Base-by-base conservation (phyloP, 1,139 yeast genomes). In the Nakaseomyces sp. region DNA sequence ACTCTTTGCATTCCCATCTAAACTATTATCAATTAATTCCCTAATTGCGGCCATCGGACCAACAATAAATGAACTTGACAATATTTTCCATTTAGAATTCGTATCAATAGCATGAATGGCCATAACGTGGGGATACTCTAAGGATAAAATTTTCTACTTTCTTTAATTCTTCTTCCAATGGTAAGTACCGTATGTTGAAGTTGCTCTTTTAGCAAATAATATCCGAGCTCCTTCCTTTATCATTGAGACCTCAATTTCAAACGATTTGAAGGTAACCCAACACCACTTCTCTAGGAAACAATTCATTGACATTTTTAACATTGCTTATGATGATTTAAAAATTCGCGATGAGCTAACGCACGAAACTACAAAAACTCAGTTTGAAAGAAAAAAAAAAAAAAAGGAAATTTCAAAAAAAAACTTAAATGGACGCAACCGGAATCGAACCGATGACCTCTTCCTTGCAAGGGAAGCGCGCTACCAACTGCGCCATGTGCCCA, bases 21-120 rank as follows among this genome's bases (percentile, higher is more conserved):
- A 60, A 25, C 85, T 68, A 63, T 85, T 85, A 50, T 81, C 87
- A 3, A 86, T 56, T 45, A 87, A 63, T 56, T 82, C 91, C 50
- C 75, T 73, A 24, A 82, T 64, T 1, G 79, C 88, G 37, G 69
- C 57, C 1, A 48, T 49, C 0, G 73, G 70, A 0, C 69, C 55
- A 24, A 49, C 46, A 6, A 63, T 48, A 7, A 55, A 49, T 1
- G 63, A 55, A 16, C 53, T 48, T 1, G 64, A 54, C 1, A 50
- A 48, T 7, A 55, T 29, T 28, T 46, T 38, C 51, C 50, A 45
- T 38, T 45, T 44, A 9, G 45, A 41, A 29, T 43, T 43, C 15
- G 22, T 15, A 10, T 37, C 25, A n/a, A 49, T 42, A 33, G 44
- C 44, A 25, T 42, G 41, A 7, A 50, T 46, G 5, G 50, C 29